Evolutionary conservation across 2,329 filamentous ascomycete species (phyloP), one percentile per base, ranked within the genome.

Genomic region (Scedosporium dehoogii): DNA sequence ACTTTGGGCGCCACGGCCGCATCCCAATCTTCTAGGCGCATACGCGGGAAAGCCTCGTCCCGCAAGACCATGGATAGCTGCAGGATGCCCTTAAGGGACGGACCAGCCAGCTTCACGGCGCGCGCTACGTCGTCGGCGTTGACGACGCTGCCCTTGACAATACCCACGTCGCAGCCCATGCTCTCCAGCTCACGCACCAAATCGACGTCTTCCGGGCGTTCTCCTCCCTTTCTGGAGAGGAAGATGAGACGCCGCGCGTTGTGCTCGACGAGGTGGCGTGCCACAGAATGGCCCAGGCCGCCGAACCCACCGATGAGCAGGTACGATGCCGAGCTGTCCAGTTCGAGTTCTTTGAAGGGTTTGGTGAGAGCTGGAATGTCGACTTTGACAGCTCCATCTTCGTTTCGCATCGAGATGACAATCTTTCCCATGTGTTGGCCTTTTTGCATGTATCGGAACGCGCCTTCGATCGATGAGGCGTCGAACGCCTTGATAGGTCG

Each of bases 361-460:
- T 38, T 21, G 38, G 25, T 18, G 21, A 27, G 41, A 21, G 21
- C 25, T 18, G 25, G 53, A 18, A 42, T 46, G 25, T 27, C 23
- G 18, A 42, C 25, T 42, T 56, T 58, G 29, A 29, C 29, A 27
- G n/a, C 12, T 0, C 4, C 29, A 25, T 27, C 23, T 27, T 21
- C 53, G 14, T 27, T 23, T 27, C n/a, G 23, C 53, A 56, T 56
- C 4, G 63, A 63, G 14, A 73, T 44, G 6, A 76, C 69, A 18
- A 76, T 72, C 60, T 79, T 79, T 0, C 76, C 77, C 33, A 79
- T 74, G 64, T 80, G 77, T 29, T 67, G 68, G 0, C 76, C 77
- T 2, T 68, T 69, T 61, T 79, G 75, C 73, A 81, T 74, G 53
- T 74, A 70, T 0, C 75, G 68, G 64, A 81, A 78, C 0, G 77